phyloP scores from a whole-genome alignment of 495 filamentous ascomycete genomes.

The Neurospora terricola region DNA sequence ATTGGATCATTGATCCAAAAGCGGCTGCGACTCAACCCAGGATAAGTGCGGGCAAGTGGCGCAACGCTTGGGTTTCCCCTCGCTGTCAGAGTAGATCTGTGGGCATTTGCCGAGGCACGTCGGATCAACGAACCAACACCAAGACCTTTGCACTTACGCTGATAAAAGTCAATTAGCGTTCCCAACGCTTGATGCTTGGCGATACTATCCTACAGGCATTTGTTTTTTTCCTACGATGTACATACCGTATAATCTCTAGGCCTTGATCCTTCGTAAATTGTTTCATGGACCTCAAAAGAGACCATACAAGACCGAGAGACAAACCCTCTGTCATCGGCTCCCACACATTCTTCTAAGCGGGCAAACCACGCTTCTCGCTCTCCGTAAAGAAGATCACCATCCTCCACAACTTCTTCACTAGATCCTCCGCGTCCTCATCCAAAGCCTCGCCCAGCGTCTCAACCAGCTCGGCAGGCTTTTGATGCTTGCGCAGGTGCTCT shows the following conservation, averaged over 20 bases:
- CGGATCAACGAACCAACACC: background rate
- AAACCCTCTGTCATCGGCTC: background rate
- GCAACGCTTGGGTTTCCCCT: background rate
- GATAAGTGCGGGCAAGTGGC: background rate
- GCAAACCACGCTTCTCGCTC: conserved; percentile 82
- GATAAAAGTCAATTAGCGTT: background rate
- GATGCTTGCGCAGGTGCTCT: conserved; percentile 71
- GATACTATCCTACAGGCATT: background rate
- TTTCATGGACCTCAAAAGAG: background rate
- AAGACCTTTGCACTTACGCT: background rate
- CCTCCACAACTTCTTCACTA: conserved; percentile 95
- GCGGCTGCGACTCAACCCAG: background rate
- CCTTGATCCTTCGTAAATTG: background rate
- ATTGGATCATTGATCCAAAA: background rate
- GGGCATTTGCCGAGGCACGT: background rate
- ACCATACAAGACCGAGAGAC: background rate
- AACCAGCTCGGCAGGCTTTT: conserved; percentile 68
- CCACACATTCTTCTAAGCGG: conserved; percentile 35
- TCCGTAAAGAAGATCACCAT: conserved; percentile 99
- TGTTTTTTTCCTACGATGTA: background rate
- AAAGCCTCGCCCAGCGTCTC: conserved; percentile 79
- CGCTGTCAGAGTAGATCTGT: background rate
- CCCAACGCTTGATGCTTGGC: background rate
- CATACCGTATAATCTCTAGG: background rate
- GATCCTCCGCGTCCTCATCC: conserved; percentile 86